Evolutionary conservation across 352 stramenopile genomes (phyloP), one percentile per base, ranked within the genome.

Genomic region (Pythium scleroteichum): DNA sequence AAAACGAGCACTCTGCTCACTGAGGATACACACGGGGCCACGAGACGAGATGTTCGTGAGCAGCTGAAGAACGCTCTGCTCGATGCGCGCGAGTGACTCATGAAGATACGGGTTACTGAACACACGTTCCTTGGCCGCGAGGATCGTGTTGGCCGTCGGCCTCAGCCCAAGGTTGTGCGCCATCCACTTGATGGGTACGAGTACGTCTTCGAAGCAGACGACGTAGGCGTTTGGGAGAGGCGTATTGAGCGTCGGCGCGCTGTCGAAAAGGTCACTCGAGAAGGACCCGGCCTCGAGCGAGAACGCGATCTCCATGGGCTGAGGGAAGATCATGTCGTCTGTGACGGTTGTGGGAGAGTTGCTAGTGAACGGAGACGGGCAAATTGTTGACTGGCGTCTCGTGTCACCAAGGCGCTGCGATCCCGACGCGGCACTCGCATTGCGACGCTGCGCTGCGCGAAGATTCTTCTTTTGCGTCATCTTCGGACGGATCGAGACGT

Each of bases 131-230:
- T 85, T 84, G 49, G 78, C 78, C 29, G 76, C 62, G 41, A 76
- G 68, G 14, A 89, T 65, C 7, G 71, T 72, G 41, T 66, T 53
- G 0, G 61, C 40, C 0, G 76, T 81, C 7, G 76, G 64, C 1
- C 73, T 80, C 22, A 89, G 58, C 0, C 73, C 76, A 17, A 85
- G 60, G 5, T 82, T 64, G 42, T 87, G 73, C 53, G 70, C 70
- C 71, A 89, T 77, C 78, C 79, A 89, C 64, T 85, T 83, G 45
- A 73, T 66, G 1, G 79, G 79, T 16, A 82, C 53, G 20, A 89
- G 65, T 10, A 87, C 78, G 59, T 89, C 85, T 59, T 89, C 79
- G 76, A 78, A 89, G 66, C 76, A 85, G 50, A 89, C 23, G 38
- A 89, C 76, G 47, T 80, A 83, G 12, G 79, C 79, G 47, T 89